Base-by-base conservation (phyloP, 2,329 filamentous ascomycete species). In the Fusarium heterosporum region DNA sequence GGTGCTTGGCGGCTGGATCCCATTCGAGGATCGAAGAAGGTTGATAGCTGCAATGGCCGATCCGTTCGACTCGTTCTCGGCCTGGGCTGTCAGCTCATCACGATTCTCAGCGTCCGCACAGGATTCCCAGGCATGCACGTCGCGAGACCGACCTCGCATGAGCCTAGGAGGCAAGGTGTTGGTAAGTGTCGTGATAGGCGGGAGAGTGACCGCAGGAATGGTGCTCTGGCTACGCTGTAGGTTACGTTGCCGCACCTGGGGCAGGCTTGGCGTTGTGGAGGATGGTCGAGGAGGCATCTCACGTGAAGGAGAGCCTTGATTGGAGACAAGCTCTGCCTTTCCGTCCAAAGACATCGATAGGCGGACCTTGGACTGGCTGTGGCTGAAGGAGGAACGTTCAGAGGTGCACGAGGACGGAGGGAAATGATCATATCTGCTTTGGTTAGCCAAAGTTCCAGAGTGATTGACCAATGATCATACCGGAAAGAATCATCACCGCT, bases 91-190 rank as follows among this genome's bases (percentile, higher is more conserved):
- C 55, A 97, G 81, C 68, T 93, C 91, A 73, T 93, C 92, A 41
- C 91, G 89, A 50, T 87, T 81, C 68, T 96, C 92, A 9, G 90
- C 89, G 74, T 97, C 93, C 72, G 93, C 95, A 80, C 92, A 94
- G 57, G 93, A 93, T 74, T 97, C 93, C 95, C 95, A 97, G 8
- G 91, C 92, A 49, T 93, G 89, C 17, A 93, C 92, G 76, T 97
- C 92, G 54, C 93, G 89, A 57, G 94, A 97, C 56, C 95, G 87
- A 54, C 92, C 92, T 55, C 89, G 88, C 32, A 81, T 80, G 17
- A 90, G 80, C 34, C 83, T 82, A 19, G 85, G 86, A 26, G 85
- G 84, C 14, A 87, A 78, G n/a, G 80, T 77, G 71, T 78, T 80
- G 11, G 85, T 86, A 39, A 87, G 75, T 16, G 81, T 78, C 6